phyloP scores from a whole-genome alignment of 768 basidiomycete species.

The Coprinellus micaceus region DNA sequence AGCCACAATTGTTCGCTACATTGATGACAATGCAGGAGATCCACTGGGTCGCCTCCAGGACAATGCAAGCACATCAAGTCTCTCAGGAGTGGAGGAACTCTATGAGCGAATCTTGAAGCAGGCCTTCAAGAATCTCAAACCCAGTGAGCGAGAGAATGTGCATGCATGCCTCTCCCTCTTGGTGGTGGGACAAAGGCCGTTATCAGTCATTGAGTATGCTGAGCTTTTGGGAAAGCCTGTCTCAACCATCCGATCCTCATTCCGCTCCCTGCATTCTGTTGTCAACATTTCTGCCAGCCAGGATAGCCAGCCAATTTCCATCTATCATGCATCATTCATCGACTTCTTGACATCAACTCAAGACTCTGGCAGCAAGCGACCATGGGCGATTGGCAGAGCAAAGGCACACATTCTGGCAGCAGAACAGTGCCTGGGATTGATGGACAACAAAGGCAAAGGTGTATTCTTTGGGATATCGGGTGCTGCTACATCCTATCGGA shows the following conservation, averaged over 20 bases:
- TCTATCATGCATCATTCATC: slow-evolving; percentile 1
- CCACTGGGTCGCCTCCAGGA: background rate
- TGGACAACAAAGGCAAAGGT: too few species aligned
- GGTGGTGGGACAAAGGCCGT: background rate
- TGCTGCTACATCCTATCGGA: background rate
- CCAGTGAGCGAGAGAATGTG: background rate
- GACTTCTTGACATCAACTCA: background rate
- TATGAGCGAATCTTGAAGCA: background rate
- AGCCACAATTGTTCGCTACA: background rate
- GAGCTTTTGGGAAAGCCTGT: background rate
- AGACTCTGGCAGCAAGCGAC: background rate
- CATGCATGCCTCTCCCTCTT: background rate
- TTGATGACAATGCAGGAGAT: background rate
- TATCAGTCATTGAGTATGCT: background rate
- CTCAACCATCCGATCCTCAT: background rate
- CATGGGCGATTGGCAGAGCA: background rate
- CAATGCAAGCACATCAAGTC: background rate
- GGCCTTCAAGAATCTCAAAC: background rate
- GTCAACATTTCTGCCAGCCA: background rate
- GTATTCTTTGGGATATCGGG: background rate
- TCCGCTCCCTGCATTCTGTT: background rate
- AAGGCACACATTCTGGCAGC: background rate
- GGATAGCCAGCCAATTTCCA: too few species aligned
- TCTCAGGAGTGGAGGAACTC: background rate
- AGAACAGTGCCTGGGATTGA: too few species aligned